These are phyloP conservation scores for Leishmania braziliensis DNA, from an alignment of 208 protist genomes.

Conservation along the genomic window DNA sequence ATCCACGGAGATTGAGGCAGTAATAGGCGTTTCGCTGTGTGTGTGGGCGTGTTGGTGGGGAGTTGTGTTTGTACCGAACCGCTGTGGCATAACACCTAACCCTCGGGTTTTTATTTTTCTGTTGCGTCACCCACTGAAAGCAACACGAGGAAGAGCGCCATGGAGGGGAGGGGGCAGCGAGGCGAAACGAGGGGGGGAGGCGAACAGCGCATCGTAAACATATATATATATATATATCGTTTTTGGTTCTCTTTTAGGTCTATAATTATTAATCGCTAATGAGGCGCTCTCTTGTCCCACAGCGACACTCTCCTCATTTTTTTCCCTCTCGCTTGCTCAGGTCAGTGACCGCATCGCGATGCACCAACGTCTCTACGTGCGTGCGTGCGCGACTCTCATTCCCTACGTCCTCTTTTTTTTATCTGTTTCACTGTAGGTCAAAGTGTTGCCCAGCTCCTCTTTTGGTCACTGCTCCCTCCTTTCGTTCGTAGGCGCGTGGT, in stretches of 20 bases:
- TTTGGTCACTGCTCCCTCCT: background rate
- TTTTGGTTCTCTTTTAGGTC: background rate
- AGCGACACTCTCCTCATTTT: background rate
- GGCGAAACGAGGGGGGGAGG: background rate
- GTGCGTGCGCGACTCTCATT: background rate
- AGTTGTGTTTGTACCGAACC: background rate
- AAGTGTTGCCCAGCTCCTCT: background rate
- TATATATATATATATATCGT: background rate
- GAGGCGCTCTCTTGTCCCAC: background rate
- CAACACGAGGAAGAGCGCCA: background rate
- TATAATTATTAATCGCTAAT: conserved; percentile 5
- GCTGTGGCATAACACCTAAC: background rate
- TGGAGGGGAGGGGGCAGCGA: background rate
- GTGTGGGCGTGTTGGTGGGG: background rate
- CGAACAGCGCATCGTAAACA: background rate
- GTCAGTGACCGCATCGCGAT: background rate
- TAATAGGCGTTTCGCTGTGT: background rate
- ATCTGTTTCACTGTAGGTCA: background rate
- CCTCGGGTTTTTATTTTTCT: too few relatives aligned
- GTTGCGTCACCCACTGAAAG: too few relatives aligned
- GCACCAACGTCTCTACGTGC: background rate
- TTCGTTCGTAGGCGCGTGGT: background rate
- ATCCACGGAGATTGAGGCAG: background rate
- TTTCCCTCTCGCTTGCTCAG: background rate
- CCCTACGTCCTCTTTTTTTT: background rate